Base-by-base conservation (phyloP, 208 protist species). In the Entamoeba nuttalli region DNA sequence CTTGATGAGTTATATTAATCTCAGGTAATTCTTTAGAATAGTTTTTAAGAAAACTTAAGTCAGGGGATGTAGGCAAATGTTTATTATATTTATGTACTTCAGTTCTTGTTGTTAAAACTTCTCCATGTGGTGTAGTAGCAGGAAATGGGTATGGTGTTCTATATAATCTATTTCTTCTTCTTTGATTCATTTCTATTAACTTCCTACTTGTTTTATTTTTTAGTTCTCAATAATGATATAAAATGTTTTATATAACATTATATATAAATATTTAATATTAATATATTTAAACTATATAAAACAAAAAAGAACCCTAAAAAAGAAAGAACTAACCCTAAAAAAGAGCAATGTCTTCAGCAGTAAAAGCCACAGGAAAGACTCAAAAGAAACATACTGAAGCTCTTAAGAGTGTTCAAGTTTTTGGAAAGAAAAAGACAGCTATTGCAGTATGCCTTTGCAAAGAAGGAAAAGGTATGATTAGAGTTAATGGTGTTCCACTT, bases 391-490 rank as follows among this genome's bases (percentile, higher is more conserved):
- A 41, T 21, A 84, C 62, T 35, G 62, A 84, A 84, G 25, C 62
- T 30, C 19, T 84, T 21, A 84, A 84, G 62, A 41, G 25, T 84
- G 62, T 84, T 35, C 62, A 84, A 84, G 62, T 84, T 21, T 84
- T 84, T 35, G 62, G 62, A 35, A 84, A 84, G 62, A 84, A 97
- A 93, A 99, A 99, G 98, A 99, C 98, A 52, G 98, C 99, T 69
- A 98, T 99, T 95, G 99, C 99, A 84, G 99, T 99, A 84, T 98
- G 99, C 51, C 98, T 98, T 95, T 98, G 98, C 96, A 99, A 98
- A 95, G 97, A 98, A 95, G 98, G 99, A 94, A 98, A 98, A 96
- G 99, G 99, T 96, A 98, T 99, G 95, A 98, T 99, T 97, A 98
- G 98, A 96, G 97, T 99, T 94, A 99, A 99, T 96, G 99, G 99